Conservation (phyloP, 1,284 basidiomycete genomes). For the Trametes hirsuta region DNA sequence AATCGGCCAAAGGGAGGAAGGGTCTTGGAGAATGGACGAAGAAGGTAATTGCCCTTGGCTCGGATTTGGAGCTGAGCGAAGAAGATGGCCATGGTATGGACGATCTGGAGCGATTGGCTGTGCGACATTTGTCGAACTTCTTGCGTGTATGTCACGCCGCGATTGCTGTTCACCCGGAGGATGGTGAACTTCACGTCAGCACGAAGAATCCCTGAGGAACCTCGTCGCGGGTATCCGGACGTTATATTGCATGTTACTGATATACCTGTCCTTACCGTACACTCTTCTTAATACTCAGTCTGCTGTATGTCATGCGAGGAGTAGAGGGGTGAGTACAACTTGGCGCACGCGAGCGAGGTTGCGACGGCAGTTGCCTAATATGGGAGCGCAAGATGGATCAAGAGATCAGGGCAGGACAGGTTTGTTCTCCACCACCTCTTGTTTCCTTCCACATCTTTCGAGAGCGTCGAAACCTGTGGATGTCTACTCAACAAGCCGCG, state of each 20-base stretch:
- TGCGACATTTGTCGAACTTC: conserved; percentile 38
- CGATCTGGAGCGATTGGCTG: conserved; percentile 35
- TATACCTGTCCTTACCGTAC: too few relatives aligned
- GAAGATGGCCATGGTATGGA: conserved; percentile 39
- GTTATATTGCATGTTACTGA: too few relatives aligned
- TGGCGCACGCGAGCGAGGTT: neutral
- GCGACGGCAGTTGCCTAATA: conserved; percentile 14
- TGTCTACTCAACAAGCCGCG: conserved; percentile 83
- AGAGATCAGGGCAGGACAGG: conserved; percentile 17
- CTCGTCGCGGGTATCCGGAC: too few relatives aligned
- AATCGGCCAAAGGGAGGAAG: neutral
- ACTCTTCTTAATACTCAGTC: neutral
- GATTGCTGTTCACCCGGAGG: conserved; percentile 24
- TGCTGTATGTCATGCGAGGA: neutral
- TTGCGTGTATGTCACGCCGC: conserved; percentile 41
- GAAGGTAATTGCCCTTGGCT: conserved; percentile 38
- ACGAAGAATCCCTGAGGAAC: too few relatives aligned
- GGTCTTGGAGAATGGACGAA: conserved; percentile 38
- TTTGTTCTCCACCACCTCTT: conserved; percentile 12
- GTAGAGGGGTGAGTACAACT: neutral
- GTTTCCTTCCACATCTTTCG: conserved; percentile 36
- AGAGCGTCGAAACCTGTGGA: conserved; percentile 55
- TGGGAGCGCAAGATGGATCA: conserved; percentile 18
- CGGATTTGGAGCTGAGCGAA: conserved; percentile 19
- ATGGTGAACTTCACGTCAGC: neutral